phyloP scores from a whole-genome alignment of 1,284 basidiomycete species.

The Cerioporus squamosus region DNA sequence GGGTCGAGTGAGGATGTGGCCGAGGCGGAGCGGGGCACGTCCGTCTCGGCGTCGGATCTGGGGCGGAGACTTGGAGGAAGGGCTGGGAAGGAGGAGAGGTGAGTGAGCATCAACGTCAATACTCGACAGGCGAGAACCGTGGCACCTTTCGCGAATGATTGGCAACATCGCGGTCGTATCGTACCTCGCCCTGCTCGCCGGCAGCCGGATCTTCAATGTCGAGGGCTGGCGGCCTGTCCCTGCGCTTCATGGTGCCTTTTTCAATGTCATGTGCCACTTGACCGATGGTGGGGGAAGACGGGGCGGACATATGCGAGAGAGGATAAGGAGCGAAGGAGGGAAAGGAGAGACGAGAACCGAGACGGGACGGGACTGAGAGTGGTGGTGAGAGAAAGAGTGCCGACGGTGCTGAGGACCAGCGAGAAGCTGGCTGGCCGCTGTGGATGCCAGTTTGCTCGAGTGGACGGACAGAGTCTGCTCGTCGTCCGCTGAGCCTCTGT shows the following conservation, averaged over 20 bases:
- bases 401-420: slow-evolving; percentile 22
- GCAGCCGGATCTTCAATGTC: slow-evolving; percentile 33
- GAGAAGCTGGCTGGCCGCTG: slow-evolving; percentile 28
- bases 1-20: slow-evolving; percentile 80
- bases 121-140: slow-evolving; percentile 12
- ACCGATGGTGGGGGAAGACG: slow-evolving; percentile 34
- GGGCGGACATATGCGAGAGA: slow-evolving; percentile 39
- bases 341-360: slow-evolving; percentile 34
- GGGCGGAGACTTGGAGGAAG: slow-evolving; percentile 42
- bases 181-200: slow-evolving; percentile 30
- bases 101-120: slow-evolving; percentile 1
- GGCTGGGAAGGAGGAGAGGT: slow-evolving; percentile 32
- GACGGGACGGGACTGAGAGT: slow-evolving; percentile 14
- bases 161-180: slow-evolving; percentile 31
- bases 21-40: slow-evolving; percentile 58
- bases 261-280: slow-evolving; percentile 35
- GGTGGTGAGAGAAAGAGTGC: slow-evolving; percentile 18
- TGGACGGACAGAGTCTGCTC: slow-evolving; percentile 14
- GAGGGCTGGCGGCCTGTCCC: slow-evolving; percentile 43
- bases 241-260: slow-evolving; percentile 37
- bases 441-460: slow-evolving; percentile 29
- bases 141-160: slow-evolving; percentile 31
- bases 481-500: slow-evolving; percentile 25
- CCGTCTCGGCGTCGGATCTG: slow-evolving; percentile 37
- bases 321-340: slow-evolving; percentile 37